These are phyloP conservation scores for Scheffersomyces coipomensis DNA, from an alignment of 805 yeast genomes.

Conservation along the genomic window DNA sequence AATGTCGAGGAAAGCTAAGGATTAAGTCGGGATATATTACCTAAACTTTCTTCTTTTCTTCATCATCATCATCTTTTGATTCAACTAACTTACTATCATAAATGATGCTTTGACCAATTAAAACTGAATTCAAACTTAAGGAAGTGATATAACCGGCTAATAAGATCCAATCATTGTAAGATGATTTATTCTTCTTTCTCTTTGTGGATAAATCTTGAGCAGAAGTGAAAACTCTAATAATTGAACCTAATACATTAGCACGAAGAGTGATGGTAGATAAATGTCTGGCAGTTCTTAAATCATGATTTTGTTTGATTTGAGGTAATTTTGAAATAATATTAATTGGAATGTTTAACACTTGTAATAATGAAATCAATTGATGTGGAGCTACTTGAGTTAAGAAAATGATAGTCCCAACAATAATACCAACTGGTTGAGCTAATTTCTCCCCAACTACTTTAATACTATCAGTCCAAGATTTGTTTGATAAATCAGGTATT, in stretches of 20 bases:
- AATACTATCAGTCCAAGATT: constrained; percentile 12
- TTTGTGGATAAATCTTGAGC: constrained; percentile 21
- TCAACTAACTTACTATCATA: constrained; percentile 13
- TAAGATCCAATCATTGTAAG: constrained; percentile 27
- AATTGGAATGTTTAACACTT: constrained; percentile 38
- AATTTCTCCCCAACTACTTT: constrained; percentile 15
- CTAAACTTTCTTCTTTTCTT: constrained; percentile 6
- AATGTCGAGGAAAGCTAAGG: too few species aligned
- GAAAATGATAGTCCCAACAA: constrained; percentile 25
- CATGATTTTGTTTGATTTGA: constrained; percentile 34
- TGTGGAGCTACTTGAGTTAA: constrained; percentile 32
- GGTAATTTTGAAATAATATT: constrained; percentile 37
- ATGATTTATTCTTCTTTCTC: constrained; percentile 16
- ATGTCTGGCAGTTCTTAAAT: constrained; percentile 34
- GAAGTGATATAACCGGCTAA: constrained; percentile 38
- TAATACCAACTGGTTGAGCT: constrained; percentile 22
- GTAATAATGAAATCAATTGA: constrained; percentile 24
- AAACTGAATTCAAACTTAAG: constrained; percentile 29
- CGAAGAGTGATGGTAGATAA: constrained; percentile 37
- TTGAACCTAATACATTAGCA: constrained; percentile 40
- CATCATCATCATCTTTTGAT: constrained; percentile 5
- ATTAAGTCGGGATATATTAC: too few species aligned
- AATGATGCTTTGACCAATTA: constrained; percentile 33
- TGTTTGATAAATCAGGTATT: constrained; percentile 10
- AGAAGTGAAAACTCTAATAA: constrained; percentile 40